Percentiles rank a stretch among this genome's conserved stretches.
phyloP scores from a whole-genome alignment of 495 filamentous ascomycete species.

The Penicillium alfredii region DNA sequence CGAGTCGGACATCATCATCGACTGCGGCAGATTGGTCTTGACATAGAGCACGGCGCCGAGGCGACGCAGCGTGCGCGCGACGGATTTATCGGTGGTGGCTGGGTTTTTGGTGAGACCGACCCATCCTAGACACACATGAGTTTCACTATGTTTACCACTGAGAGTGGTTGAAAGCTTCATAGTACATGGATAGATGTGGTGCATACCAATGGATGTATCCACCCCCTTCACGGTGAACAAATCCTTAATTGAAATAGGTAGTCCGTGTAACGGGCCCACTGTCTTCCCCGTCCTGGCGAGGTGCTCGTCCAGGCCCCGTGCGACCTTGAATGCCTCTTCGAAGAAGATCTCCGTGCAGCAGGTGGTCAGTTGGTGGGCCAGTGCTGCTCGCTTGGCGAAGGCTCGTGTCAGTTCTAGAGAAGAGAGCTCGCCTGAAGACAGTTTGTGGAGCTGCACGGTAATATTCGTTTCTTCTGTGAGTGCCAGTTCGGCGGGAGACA shows the following conservation, averaged over 20 bases:
- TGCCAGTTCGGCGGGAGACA: slow-evolving; percentile 41
- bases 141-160: too few species aligned
- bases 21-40: slow-evolving; percentile 58
- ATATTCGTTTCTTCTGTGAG: slow-evolving; percentile 47
- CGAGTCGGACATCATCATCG: slow-evolving; percentile 54
- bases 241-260: slow-evolving; percentile 66
- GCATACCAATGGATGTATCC: slow-evolving; percentile 40
- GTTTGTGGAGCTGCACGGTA: slow-evolving; percentile 34
- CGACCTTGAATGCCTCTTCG: slow-evolving; percentile 36
- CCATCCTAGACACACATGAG: slow-evolving; percentile 21
- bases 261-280: slow-evolving; percentile 59
- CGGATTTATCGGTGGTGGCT: slow-evolving; percentile 21
- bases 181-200: background rate
- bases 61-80: slow-evolving; percentile 26
- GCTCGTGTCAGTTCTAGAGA: slow-evolving; percentile 46
- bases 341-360: slow-evolving; percentile 65
- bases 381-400: slow-evolving; percentile 52
- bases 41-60: slow-evolving; percentile 52
- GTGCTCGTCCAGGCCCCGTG: slow-evolving; percentile 38
- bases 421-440: slow-evolving; percentile 41
- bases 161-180: slow-evolving; percentile 1
- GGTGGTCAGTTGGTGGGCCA: slow-evolving; percentile 53
- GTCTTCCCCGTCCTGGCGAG: slow-evolving; percentile 34
- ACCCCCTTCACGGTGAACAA: slow-evolving; percentile 54
- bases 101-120: slow-evolving; percentile 33